phyloP scores from a whole-genome alignment of 2,329 filamentous ascomycete species.

The Epicoccum nigrum region DNA sequence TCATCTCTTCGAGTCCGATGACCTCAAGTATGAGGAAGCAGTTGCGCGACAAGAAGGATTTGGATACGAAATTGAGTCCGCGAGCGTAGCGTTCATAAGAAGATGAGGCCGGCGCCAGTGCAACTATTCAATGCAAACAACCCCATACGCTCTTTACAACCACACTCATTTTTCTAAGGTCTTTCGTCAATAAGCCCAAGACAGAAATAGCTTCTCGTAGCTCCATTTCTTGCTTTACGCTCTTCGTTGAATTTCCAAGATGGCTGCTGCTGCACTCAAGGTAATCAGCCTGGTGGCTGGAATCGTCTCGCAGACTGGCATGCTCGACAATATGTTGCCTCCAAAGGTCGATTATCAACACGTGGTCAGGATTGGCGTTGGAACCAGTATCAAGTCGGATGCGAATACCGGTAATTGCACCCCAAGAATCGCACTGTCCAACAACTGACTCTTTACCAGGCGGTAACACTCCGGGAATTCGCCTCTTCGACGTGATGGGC shows the following conservation, averaged over 20 bases:
- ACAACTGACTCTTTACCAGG: background rate
- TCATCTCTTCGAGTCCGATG: no score
- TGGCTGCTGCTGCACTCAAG: constrained; percentile 1
- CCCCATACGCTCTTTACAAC: background rate
- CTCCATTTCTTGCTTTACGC: no score
- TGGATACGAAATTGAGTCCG: background rate
- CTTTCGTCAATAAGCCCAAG: background rate
- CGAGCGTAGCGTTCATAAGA: background rate
- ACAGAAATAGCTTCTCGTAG: background rate
- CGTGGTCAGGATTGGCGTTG: constrained; percentile 6
- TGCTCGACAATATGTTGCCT: constrained; percentile 5
- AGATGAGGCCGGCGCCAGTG: background rate
- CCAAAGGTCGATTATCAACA: constrained; percentile 1
- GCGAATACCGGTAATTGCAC: constrained; percentile 2
- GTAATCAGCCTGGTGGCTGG: constrained; percentile 4
- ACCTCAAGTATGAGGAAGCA: background rate
- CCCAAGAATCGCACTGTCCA: background rate
- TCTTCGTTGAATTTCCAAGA: background rate
- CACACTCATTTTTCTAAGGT: background rate
- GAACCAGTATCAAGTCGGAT: constrained; percentile 2
- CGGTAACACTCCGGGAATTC: constrained; percentile 10
- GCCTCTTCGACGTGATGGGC: constrained; percentile 10
- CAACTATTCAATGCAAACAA: background rate
- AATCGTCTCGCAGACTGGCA: constrained; percentile 1
- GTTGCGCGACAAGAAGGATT: background rate